phyloP scores from a whole-genome alignment of 805 yeast genomes.

The Candida methanosorbosa region DNA sequence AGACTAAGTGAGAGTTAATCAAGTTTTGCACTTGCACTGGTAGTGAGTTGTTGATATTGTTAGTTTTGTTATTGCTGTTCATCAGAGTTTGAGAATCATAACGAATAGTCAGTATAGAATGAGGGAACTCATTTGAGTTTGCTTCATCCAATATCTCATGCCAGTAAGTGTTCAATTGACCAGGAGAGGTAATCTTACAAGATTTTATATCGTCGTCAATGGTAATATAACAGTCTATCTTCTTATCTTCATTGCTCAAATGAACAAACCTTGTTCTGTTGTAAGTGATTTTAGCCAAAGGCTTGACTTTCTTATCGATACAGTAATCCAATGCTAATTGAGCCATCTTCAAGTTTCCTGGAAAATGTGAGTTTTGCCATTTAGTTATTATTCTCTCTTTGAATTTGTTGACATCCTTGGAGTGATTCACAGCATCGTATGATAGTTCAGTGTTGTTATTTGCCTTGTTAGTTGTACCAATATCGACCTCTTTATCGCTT shows the following conservation, averaged over 20 bases:
- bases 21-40: conserved; percentile 31
- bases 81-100: conserved; percentile 31
- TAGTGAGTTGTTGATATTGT: conserved; percentile 10
- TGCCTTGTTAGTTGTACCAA: too few species aligned
- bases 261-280: conserved; percentile 20
- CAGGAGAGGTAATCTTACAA: conserved; percentile 3
- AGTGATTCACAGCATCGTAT: conserved; percentile 1
- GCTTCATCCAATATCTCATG: conserved; percentile 7
- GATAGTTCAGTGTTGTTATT: background rate
- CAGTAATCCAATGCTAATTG: conserved; percentile 24
- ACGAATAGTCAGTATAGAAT: conserved; percentile 38
- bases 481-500: background rate
- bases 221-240: conserved; percentile 22
- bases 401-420: conserved; percentile 4
- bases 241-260: conserved; percentile 2
- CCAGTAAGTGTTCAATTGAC: conserved; percentile 5
- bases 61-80: too few species aligned
- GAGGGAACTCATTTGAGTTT: conserved; percentile 28
- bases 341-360: conserved; percentile 23
- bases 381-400: conserved; percentile 9
- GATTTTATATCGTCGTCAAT: conserved; percentile 19
- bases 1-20: conserved; percentile 38
- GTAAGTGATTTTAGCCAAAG: conserved; percentile 17
- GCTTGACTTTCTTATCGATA: conserved; percentile 18
- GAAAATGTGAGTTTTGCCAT: conserved; percentile 14